Evolutionary conservation across 1,284 basidiomycete species (phyloP).

Genomic region (Boletus calvinii): DNA sequence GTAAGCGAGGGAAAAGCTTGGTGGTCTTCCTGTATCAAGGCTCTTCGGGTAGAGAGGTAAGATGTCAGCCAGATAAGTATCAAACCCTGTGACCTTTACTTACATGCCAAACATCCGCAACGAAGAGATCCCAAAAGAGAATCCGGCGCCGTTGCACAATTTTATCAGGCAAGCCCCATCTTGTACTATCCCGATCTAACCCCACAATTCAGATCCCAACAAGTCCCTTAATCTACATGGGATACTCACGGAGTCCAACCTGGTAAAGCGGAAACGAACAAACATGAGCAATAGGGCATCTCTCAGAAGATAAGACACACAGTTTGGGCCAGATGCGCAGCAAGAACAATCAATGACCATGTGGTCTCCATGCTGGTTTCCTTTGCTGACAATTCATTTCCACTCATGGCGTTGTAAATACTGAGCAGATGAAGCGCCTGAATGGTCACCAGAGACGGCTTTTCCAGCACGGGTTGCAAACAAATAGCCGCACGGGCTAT

Average conservation of each 20-base stretch:
- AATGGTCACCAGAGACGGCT: conserved; percentile 63
- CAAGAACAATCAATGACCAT: conserved; percentile 56
- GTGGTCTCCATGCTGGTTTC: conserved; percentile 59
- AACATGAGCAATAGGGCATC: conserved; percentile 9
- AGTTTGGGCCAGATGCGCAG: conserved; percentile 56
- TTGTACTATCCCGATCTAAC: conserved; percentile 55
- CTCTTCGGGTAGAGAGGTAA: conserved; percentile 37
- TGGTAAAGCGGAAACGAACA: conserved; percentile 30
- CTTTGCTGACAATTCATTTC: conserved; percentile 35
- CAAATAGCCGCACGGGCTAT: conserved; percentile 58
- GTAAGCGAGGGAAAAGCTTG: conserved; percentile 56
- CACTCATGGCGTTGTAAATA: conserved; percentile 52
- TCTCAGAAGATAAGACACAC: conserved; percentile 39
- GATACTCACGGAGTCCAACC: conserved; percentile 57
- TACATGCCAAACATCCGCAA: conserved; percentile 53
- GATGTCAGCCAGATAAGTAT: conserved; percentile 10
- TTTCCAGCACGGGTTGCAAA: conserved; percentile 61
- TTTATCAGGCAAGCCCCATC: conserved; percentile 53
- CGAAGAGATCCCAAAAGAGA: conserved; percentile 59
- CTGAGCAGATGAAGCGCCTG: conserved; percentile 60
- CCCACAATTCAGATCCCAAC: conserved; percentile 17
- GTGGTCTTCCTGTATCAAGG: conserved; percentile 61
- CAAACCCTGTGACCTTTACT: conserved; percentile 11
- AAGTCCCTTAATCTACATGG: conserved; percentile 11
- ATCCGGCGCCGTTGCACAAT: conserved; percentile 53